Evolutionary conservation across 768 basidiomycete genomes (phyloP).

Genomic region (Galerina marginata): DNA sequence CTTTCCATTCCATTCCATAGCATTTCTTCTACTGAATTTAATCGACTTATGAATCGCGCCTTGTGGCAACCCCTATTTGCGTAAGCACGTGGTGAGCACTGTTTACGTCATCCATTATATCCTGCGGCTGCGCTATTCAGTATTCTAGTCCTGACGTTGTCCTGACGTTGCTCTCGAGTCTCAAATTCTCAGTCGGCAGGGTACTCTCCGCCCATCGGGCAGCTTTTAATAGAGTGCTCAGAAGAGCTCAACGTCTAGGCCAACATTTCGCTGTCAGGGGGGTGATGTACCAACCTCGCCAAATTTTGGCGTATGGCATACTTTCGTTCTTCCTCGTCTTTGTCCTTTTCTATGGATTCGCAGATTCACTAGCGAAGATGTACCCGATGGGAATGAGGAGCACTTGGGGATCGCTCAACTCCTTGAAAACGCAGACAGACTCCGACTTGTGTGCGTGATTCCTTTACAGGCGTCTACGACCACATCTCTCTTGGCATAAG

Average conservation of each 20-base stretch:
- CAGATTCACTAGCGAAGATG: slow-evolving; percentile 13
- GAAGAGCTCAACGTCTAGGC: too few species aligned
- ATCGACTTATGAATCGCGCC: too few species aligned
- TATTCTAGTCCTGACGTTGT: too few species aligned
- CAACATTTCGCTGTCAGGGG: too few species aligned
- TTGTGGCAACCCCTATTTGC: too few species aligned
- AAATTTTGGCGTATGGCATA: slow-evolving; percentile 21
- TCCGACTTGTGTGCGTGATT: neutral
- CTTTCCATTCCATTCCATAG: too few species aligned
- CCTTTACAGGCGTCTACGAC: neutral
- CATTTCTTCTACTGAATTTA: too few species aligned
- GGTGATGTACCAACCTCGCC: slow-evolving; percentile 16
- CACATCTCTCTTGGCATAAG: neutral
- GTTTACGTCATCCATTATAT: too few species aligned
- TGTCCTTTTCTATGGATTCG: slow-evolving; percentile 20
- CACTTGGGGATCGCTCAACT: neutral
- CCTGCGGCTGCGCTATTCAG: too few species aligned
- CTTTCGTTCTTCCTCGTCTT: slow-evolving; percentile 19
- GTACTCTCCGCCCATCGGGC: too few species aligned
- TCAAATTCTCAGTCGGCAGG: neutral
- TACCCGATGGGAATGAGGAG: neutral
- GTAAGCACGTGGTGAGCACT: too few species aligned
- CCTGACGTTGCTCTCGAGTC: neutral
- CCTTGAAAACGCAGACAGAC: neutral
- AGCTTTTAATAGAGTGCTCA: too few species aligned